These are phyloP conservation scores for Diatrype stigma DNA, from an alignment of 2,329 filamentous ascomycete species.

Conservation along the genomic window DNA sequence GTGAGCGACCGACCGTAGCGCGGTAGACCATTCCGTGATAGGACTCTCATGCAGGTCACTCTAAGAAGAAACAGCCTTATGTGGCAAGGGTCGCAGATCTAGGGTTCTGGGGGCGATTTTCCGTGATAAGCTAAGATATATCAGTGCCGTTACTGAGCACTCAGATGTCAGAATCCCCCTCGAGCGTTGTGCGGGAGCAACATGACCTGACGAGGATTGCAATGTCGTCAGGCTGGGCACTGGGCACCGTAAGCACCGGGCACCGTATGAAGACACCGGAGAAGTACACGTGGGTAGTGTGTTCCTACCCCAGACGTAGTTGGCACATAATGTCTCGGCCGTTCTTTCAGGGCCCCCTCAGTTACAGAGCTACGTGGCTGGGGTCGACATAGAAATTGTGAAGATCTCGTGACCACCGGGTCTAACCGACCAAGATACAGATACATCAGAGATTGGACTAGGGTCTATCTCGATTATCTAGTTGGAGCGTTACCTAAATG, in stretches of 20 bases:
- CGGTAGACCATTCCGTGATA: conserved; percentile 10
- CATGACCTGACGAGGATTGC: conserved; percentile 1
- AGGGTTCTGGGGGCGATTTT: background rate
- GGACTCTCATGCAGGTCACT: conserved; percentile 12
- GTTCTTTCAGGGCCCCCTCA: background rate
- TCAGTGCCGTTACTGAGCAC: conserved; percentile 9
- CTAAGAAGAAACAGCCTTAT: conserved; percentile 13
- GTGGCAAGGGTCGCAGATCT: background rate
- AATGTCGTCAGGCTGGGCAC: background rate
- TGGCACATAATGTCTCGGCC: conserved; percentile 14
- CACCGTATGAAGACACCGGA: background rate
- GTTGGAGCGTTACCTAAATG: conserved; percentile 4
- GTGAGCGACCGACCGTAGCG: background rate
- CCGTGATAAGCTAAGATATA: background rate
- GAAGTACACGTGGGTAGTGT: background rate
- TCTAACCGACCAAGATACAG: conserved; percentile 13
- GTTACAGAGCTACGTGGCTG: conserved; percentile 3
- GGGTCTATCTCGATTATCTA: conserved; percentile 4
- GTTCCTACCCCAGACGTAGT: conserved; percentile 7
- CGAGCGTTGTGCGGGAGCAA: background rate
- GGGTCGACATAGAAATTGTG: conserved; percentile 11
- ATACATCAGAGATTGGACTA: conserved; percentile 11
- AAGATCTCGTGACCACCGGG: conserved; percentile 7
- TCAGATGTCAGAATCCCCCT: conserved; percentile 15
- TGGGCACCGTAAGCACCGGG: no score